Evolutionary conservation across 257 asterid species (phyloP), one percentile per base, ranked within the genome.

Genomic region (Solanum piurae): DNA sequence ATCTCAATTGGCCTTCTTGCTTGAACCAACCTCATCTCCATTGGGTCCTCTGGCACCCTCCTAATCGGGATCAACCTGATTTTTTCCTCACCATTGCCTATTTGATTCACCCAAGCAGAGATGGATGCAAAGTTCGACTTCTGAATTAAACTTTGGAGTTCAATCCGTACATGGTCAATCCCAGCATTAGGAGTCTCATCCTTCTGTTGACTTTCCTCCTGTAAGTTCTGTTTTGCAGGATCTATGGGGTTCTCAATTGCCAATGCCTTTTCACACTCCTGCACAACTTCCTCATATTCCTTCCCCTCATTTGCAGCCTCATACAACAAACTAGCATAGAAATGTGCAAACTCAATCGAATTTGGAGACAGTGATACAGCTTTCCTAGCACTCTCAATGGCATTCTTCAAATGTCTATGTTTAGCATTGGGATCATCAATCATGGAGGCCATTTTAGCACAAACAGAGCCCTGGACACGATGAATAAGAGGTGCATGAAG

Each of bases 191-290:
- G 89, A 0, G 96, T 90, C 40, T 93, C 83, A 76, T 93, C 83
- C 89, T 94, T 94, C 89, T 93, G 95, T 93, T 94, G 96, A 84
- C 87, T 92, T 92, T 91, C 98, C 36, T 95, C 99, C 87, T 91
- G 98, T 87, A 93, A 90, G 86, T 94, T 95, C 94, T 96, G 97
- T 91, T 91, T 95, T 60, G 94, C 98, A 76, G 99, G 99, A 90
- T 96, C 99, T 80, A 95, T 92, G 1, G 99, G 99, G 85, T 92
- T 94, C 88, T 94, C 96, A 64, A 95, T 93, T 2, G 93, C 92
- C 91, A 96, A 91, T 33, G 95, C 99, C 92, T 93, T 93, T 89
- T 96, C 97, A 86, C 99, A 96, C 93, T 93, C 95, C 13, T 88
- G 92, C 89, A 93, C 94, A 88, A 93, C 98, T 89, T 93, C 98